Evolutionary conservation across 2,329 filamentous ascomycete species (phyloP).

Genomic region (Colletotrichum salicis): DNA sequence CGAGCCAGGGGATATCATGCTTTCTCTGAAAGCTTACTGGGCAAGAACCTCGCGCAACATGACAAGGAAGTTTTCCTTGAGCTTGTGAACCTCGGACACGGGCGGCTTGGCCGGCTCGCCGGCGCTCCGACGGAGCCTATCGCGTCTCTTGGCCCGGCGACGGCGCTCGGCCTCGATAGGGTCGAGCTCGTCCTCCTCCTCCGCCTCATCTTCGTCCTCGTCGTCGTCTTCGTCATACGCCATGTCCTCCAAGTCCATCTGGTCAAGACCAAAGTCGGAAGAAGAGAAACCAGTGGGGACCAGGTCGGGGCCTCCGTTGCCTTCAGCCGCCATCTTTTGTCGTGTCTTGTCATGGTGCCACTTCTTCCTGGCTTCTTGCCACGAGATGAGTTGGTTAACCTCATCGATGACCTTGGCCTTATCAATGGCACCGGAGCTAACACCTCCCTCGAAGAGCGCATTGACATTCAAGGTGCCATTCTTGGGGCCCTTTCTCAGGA

Average conservation of each 20-base stretch:
- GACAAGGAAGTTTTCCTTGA: conserved; percentile 81
- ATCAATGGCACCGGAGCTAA: conserved; percentile 74
- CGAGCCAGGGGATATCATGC: conserved; percentile 20
- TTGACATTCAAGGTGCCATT: conserved; percentile 95
- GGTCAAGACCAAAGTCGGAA: conserved; percentile 89
- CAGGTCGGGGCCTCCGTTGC: conserved; percentile 59
- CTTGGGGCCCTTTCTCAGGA: conserved; percentile 85
- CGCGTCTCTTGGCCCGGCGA: conserved; percentile 79
- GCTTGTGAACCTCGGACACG: conserved; percentile 81
- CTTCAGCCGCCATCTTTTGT: conserved; percentile 97
- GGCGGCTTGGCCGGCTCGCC: conserved; percentile 86
- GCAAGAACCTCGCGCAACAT: conserved; percentile 87
- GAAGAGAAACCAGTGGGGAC: conserved; percentile 75
- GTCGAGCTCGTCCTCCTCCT: conserved; percentile 81
- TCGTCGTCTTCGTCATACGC: conserved; percentile 76
- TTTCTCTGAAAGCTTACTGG: conserved; percentile 58
- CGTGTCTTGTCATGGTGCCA: conserved; percentile 98
- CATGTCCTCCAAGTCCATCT: conserved; percentile 87
- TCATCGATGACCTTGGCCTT: conserved; percentile 78
- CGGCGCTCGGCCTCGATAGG: conserved; percentile 89
- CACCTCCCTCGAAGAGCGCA: conserved; percentile 84
- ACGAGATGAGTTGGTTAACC: conserved; percentile 86
- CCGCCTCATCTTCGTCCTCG: conserved; percentile 74
- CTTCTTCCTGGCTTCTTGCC: conserved; percentile 95
- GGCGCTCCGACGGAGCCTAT: conserved; percentile 80